A percentile compares a stretch with the other conserved stretches of the same genome.
Evolutionary conservation across 441 rosid species (phyloP).

Genomic region (Mallotus japonicus): DNA sequence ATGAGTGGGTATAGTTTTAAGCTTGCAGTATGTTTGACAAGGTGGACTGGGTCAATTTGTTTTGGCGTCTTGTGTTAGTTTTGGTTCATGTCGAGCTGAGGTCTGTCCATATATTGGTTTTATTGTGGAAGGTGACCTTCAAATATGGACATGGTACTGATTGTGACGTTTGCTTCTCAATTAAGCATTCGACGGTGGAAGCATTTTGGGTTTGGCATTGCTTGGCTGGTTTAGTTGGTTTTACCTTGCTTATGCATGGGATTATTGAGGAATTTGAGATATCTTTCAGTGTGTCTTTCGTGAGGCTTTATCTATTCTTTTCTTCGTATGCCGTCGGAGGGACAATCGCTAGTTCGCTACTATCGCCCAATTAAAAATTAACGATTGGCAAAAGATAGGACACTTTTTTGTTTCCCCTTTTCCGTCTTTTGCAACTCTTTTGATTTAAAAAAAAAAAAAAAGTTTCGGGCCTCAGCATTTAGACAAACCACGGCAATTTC

Average conservation of each 20-base stretch:
- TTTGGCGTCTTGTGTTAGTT: not conserved
- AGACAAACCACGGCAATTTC: too few species aligned
- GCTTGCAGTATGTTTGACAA: slow-evolving; percentile 10
- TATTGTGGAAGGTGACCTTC: not conserved
- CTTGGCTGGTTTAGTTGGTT: slow-evolving; percentile 12
- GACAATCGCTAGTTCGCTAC: too few species aligned
- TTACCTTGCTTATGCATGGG: slow-evolving; percentile 10
- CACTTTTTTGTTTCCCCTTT: too few species aligned
- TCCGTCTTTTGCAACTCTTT: too few species aligned
- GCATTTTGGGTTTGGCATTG: slow-evolving; percentile 16
- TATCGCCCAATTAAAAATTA: too few species aligned
- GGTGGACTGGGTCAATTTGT: not conserved
- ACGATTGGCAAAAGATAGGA: too few species aligned
- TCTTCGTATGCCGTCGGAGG: not conserved
- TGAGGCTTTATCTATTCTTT: slow-evolving; percentile 9
- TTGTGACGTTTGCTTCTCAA: slow-evolving; percentile 25
- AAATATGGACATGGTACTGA: not conserved
- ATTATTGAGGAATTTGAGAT: not conserved
- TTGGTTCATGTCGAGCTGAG: not conserved
- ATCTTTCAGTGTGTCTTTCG: not conserved
- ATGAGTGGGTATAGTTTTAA: not conserved
- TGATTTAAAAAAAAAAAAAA: too few species aligned
- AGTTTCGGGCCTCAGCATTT: too few species aligned
- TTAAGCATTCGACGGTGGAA: slow-evolving; percentile 15
- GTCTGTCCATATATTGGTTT: slow-evolving; percentile 2